Evolutionary conservation across 179 eudicot species (phyloP).

Genomic region (Drosera spatulata): DNA sequence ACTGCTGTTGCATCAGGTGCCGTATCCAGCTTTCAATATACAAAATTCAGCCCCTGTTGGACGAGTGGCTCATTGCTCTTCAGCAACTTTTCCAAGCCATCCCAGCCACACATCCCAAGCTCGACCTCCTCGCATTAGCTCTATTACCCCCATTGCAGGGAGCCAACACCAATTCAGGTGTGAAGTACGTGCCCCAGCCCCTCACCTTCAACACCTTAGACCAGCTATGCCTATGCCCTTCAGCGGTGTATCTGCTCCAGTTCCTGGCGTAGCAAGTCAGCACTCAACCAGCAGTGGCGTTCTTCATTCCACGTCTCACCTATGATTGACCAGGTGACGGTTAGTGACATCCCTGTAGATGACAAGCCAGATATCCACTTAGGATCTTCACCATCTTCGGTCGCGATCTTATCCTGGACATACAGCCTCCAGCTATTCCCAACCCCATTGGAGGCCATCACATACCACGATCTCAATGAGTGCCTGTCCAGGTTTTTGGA

Average conservation of each 20-base stretch:
- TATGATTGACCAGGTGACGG: slow-evolving; percentile 1
- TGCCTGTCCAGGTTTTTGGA: no score
- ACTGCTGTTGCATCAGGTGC: slow-evolving; percentile 22
- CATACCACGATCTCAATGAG: no score
- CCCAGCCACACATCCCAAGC: slow-evolving; percentile 1
- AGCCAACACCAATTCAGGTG: slow-evolving; percentile 22
- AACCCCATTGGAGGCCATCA: neutral
- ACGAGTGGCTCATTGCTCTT: slow-evolving; percentile 12
- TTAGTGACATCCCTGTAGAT: slow-evolving; percentile 2
- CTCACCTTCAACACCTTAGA: slow-evolving; percentile 35
- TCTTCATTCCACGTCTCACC: neutral
- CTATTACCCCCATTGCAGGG: slow-evolving; percentile 12
- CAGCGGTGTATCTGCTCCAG: slow-evolving; percentile 1
- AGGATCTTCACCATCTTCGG: no score
- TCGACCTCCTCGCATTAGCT: slow-evolving; percentile 11
- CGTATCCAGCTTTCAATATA: slow-evolving; percentile 9
- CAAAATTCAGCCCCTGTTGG: slow-evolving; percentile 12
- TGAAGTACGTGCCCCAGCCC: slow-evolving; percentile 32
- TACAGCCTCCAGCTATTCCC: no score
- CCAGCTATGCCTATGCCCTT: slow-evolving; percentile 1
- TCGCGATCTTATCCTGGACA: no score
- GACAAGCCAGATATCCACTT: no score
- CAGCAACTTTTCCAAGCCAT: slow-evolving; percentile 11
- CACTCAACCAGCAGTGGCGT: slow-evolving; percentile 4
- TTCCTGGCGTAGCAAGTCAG: neutral